Conservation (phyloP, 306 rosid genomes). For the Vicia faba region DNA sequence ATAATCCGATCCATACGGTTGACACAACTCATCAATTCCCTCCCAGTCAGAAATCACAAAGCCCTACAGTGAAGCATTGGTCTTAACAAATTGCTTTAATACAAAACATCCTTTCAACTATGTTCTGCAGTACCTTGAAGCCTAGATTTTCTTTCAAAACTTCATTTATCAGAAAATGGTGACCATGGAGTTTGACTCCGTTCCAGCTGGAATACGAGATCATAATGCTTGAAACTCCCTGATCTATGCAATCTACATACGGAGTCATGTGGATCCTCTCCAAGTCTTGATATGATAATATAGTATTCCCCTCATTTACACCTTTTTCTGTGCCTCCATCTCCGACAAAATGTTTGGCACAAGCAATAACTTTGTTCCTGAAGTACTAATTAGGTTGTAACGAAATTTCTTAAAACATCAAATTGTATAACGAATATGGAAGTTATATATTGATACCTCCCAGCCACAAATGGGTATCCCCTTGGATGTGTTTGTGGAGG, state of each 20-base stretch:
- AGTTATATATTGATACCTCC: constrained; percentile 51
- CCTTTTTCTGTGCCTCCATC: constrained; percentile 84
- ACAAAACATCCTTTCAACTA: constrained; percentile 10
- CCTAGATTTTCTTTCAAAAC: constrained; percentile 67
- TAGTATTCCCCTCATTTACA: constrained; percentile 69
- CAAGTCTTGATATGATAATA: constrained; percentile 62
- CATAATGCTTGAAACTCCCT: constrained; percentile 79
- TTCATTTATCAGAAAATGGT: constrained; percentile 65
- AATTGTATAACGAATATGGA: constrained; percentile 16
- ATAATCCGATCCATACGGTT: constrained; percentile 60
- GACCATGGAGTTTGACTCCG: constrained; percentile 58
- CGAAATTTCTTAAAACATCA: not conserved
- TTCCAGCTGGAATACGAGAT: constrained; percentile 85
- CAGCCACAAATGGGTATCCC: constrained; percentile 74
- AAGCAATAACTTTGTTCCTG: constrained; percentile 73
- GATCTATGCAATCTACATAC: constrained; percentile 68
- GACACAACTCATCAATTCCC: constrained; percentile 61
- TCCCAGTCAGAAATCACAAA: constrained; percentile 85
- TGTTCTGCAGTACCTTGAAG: constrained; percentile 55
- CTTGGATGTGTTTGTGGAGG: constrained; percentile 57
- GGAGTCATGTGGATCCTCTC: constrained; percentile 79
- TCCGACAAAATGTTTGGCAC: constrained; percentile 91
- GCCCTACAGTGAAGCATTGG: constrained; percentile 53
- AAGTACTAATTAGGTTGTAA: constrained; percentile 15
- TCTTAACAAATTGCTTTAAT: not conserved